These are phyloP conservation scores for Rhexocercosporidium sp. DNA, from an alignment of 2,329 filamentous ascomycete genomes.

Conservation along the genomic window DNA sequence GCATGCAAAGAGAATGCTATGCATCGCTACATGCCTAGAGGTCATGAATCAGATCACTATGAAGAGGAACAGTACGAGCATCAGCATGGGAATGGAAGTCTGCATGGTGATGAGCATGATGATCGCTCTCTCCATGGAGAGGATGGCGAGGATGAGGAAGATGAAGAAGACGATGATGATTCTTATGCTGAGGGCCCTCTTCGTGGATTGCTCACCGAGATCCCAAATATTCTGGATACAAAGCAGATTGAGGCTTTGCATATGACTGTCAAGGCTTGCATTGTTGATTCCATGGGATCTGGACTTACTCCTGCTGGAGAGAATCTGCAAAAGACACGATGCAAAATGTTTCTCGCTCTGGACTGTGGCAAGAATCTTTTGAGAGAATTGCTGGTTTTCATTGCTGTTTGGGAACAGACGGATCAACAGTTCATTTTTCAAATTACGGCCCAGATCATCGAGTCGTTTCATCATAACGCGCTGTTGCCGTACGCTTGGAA, in stretches of 20 bases:
- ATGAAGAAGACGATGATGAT: conserved; percentile 75
- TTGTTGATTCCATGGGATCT: conserved; percentile 80
- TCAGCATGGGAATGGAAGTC: conserved; percentile 41
- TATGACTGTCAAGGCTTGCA: conserved; percentile 96
- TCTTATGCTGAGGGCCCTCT: conserved; percentile 80
- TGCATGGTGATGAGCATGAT: conserved; percentile 54
- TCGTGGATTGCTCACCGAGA: conserved; percentile 87
- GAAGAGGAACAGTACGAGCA: conserved; percentile 56
- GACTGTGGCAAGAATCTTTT: conserved; percentile 90
- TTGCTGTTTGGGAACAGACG: conserved; percentile 94
- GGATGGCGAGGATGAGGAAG: conserved; percentile 60
- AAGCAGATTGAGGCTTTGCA: conserved; percentile 95
- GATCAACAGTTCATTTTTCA: conserved; percentile 96
- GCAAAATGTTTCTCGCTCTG: conserved; percentile 85
- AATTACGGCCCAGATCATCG: conserved; percentile 94
- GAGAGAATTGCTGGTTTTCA: conserved; percentile 91
- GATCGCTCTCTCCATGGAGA: conserved; percentile 46
- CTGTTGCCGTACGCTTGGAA: conserved; percentile 93
- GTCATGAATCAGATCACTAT: conserved; percentile 47
- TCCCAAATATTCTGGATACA: conserved; percentile 91
- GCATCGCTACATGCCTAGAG: conserved; percentile 49
- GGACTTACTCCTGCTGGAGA: conserved; percentile 70
- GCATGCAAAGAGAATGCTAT: conserved; percentile 65
- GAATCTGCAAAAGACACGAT: conserved; percentile 88
- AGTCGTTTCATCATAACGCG: conserved; percentile 87